phyloP scores from a whole-genome alignment of 257 asterid species.

The Solanum piurae region DNA sequence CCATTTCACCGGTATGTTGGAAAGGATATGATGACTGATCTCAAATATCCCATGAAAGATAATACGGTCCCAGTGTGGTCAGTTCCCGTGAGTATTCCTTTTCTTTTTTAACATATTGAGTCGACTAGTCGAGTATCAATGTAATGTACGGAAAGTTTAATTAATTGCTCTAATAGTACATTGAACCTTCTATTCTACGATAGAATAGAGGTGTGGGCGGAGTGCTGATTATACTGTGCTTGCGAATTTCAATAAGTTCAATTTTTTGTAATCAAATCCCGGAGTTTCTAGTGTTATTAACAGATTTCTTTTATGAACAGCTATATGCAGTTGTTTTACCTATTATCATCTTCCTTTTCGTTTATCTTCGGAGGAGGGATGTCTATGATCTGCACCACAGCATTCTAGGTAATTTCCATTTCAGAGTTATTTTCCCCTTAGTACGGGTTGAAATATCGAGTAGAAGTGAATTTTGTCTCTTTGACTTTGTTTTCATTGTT shows the following conservation, averaged over 20 bases:
- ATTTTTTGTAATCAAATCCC: not conserved
- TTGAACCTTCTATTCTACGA: not conserved
- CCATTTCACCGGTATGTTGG: conserved; percentile 79
- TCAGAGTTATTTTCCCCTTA: not conserved
- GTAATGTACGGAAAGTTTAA: not conserved
- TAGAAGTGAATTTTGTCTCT: not conserved
- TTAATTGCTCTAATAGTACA: not conserved
- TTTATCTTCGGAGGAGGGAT: conserved; percentile 58
- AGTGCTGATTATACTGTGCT: not conserved
- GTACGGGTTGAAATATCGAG: not conserved
- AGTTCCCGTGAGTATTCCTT: conserved; percentile 59
- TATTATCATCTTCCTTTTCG: conserved; percentile 41
- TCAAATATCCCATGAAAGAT: conserved; percentile 68
- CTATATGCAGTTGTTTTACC: conserved; percentile 67
- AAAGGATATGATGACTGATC: conserved; percentile 62
- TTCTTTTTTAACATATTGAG: not conserved
- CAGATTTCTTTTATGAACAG: conserved; percentile 17
- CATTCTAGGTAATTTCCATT: conserved; percentile 43
- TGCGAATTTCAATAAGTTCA: not conserved
- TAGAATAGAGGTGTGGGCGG: not conserved
- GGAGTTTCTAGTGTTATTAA: not conserved
- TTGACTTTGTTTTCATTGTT: not conserved
- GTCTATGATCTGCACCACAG: conserved; percentile 79
- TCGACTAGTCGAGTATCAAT: not conserved
- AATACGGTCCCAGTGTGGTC: conserved; percentile 79